phyloP scores from a whole-genome alignment of 352 stramenopile species.

The Blastocystis hominis region DNA sequence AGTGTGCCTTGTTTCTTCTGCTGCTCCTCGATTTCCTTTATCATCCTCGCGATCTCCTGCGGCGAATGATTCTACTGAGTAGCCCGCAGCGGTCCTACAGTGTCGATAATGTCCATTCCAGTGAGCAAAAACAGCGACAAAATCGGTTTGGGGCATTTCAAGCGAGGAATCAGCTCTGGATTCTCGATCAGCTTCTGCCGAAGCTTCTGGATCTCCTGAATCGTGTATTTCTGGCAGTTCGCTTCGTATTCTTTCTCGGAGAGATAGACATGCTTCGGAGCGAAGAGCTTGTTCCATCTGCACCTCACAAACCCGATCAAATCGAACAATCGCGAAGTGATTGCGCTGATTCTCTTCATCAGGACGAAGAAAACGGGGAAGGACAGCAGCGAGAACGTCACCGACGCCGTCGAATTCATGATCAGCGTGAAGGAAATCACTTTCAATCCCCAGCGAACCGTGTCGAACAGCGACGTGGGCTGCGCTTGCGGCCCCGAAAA shows the following conservation, averaged over 20 bases:
- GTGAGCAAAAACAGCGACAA: constrained; percentile 5
- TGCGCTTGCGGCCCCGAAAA: background rate
- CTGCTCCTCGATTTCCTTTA: background rate
- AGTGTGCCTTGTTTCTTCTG: background rate
- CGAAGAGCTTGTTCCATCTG: background rate
- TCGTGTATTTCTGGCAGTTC: background rate
- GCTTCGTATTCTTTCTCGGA: constrained; percentile 9
- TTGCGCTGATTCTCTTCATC: background rate
- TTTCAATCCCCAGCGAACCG: background rate
- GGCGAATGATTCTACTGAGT: background rate
- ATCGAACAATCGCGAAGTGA: background rate
- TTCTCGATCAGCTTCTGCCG: background rate
- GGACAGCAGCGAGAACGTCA: background rate
- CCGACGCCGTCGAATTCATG: background rate
- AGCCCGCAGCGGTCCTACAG: background rate
- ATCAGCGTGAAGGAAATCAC: constrained; percentile 19
- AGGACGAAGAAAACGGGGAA: background rate
- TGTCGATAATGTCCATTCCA: constrained; percentile 37
- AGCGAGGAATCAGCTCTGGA: background rate
- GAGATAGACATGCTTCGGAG: background rate
- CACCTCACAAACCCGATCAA: background rate
- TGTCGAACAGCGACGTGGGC: constrained; percentile 21
- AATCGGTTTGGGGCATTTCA: constrained; percentile 6
- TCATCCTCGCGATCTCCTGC: background rate
- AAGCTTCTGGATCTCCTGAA: background rate